A percentile compares a stretch with the other conserved stretches of the same genome.
phyloP scores from a whole-genome alignment of 768 basidiomycete genomes.

The Steccherinum ochraceum region DNA sequence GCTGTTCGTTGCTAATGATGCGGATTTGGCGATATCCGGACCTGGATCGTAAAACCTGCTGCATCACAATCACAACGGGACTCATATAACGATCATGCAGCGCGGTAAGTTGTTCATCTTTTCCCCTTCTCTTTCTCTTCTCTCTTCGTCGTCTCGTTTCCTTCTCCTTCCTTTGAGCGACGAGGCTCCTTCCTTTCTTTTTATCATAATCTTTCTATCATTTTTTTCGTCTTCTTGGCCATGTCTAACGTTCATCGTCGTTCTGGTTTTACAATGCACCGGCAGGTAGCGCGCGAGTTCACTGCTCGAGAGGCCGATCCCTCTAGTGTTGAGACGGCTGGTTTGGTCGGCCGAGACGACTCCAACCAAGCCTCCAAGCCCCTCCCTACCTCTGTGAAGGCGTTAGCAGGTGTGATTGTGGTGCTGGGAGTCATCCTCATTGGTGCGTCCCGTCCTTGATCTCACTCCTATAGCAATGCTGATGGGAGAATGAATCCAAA shows the following conservation, averaged over 20 bases:
- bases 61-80: neutral
- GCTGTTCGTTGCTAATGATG: neutral
- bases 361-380: constrained; percentile 1
- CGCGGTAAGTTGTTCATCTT: neutral
- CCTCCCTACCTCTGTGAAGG: constrained; percentile 18
- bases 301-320: neutral
- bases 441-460: constrained; percentile 11
- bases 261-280: constrained; percentile 1
- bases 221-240: constrained; percentile 7
- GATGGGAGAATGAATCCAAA: constrained; percentile 1
- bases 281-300: neutral
- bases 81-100: neutral
- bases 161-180: constrained; percentile 10
- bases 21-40: too few species aligned
- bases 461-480: neutral
- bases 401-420: constrained; percentile 18
- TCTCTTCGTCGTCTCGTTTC: constrained; percentile 12
- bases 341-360: neutral
- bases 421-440: constrained; percentile 22
- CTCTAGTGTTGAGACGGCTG: neutral
- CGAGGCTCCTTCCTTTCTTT: constrained; percentile 8
- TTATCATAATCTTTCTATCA: constrained; percentile 3
- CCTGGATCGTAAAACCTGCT: neutral
- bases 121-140: constrained; percentile 6
- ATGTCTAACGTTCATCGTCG: constrained; percentile 3